Evolutionary conservation across 352 stramenopile species (phyloP).

Genomic region (Globisporangium acanthophoron): DNA sequence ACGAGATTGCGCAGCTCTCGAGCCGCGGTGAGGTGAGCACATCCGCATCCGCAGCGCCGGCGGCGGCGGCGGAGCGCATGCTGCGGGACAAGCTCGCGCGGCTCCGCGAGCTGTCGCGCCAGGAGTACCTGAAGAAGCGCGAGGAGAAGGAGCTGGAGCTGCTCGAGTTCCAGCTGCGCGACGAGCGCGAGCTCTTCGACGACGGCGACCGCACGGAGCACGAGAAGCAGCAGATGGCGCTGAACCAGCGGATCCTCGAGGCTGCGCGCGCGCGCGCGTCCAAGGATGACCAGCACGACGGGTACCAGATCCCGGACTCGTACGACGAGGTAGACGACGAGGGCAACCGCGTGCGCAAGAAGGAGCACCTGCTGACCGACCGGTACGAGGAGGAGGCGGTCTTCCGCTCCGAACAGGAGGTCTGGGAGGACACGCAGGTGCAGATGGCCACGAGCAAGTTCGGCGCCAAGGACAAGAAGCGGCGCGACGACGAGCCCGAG

Average conservation of each 20-base stretch:
- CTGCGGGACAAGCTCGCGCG: slow-evolving; percentile 56
- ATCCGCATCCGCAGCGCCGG: slow-evolving; percentile 15
- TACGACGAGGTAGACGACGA: slow-evolving; percentile 93
- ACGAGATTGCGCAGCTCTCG: slow-evolving; percentile 83
- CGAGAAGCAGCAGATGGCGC: slow-evolving; percentile 81
- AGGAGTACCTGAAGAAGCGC: slow-evolving; percentile 97
- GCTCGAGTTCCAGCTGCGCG: slow-evolving; percentile 81
- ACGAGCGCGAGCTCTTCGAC: slow-evolving; percentile 82
- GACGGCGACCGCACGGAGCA: slow-evolving; percentile 61
- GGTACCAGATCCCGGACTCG: slow-evolving; percentile 95
- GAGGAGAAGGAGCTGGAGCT: slow-evolving; percentile 96
- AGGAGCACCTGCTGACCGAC: slow-evolving; percentile 91
- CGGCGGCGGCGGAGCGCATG: slow-evolving; percentile 18
- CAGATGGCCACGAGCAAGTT: slow-evolving; percentile 75
- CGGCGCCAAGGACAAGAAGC: slow-evolving; percentile 64
- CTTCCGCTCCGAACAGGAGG: slow-evolving; percentile 96
- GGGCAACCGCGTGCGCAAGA: slow-evolving; percentile 84
- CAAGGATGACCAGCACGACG: slow-evolving; percentile 59
- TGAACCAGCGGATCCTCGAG: slow-evolving; percentile 90
- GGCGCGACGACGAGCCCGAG: slow-evolving; percentile 56
- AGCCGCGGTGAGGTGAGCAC: slow-evolving; percentile 58
- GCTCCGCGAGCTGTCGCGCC: slow-evolving; percentile 90
- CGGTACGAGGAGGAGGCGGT: slow-evolving; percentile 91
- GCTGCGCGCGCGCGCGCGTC: slow-evolving; percentile 58
- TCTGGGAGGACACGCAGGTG: slow-evolving; percentile 97